phyloP scores from a whole-genome alignment of 352 stramenopile genomes.

The Globisporangium orthogonon region DNA sequence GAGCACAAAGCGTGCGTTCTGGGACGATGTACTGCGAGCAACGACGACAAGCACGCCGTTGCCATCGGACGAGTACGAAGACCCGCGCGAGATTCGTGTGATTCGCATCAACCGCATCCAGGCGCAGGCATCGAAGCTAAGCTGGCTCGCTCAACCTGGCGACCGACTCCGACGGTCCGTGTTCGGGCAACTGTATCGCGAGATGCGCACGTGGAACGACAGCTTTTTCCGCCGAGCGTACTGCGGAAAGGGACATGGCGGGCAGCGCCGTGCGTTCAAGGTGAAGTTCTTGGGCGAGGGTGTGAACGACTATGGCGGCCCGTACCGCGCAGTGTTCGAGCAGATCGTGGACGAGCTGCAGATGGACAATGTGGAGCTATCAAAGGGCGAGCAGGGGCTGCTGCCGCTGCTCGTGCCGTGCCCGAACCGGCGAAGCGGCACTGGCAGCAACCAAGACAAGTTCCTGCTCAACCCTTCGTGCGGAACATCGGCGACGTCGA shows the following conservation, averaged over 20 bases:
- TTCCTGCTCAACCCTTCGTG: conserved; percentile 87
- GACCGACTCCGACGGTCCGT: conserved; percentile 90
- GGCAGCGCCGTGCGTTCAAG: conserved; percentile 97
- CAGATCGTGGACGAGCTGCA: conserved; percentile 95
- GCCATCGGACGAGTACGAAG: conserved; percentile 98
- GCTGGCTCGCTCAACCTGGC: conserved; percentile 78
- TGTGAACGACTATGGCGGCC: conserved; percentile 98
- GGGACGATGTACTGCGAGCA: conserved; percentile 89
- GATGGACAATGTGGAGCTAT: conserved; percentile 84
- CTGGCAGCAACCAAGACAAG: conserved; percentile 90
- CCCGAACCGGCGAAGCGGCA: conserved; percentile 80
- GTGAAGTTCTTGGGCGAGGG: conserved; percentile 99
- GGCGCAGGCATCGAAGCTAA: conserved; percentile 83
- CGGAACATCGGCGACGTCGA: conserved; percentile 72
- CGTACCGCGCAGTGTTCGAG: conserved; percentile 97
- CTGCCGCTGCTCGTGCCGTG: conserved; percentile 86
- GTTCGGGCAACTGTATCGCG: conserved; percentile 96
- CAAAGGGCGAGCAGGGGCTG: conserved; percentile 81
- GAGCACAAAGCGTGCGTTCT: conserved; percentile 91
- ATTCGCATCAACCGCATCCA: conserved; percentile 97
- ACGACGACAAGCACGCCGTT: conserved; percentile 96
- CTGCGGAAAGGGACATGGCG: conserved; percentile 95
- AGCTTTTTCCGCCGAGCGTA: conserved; percentile 94
- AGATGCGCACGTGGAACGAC: conserved; percentile 94
- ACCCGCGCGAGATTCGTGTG: conserved; percentile 96